phyloP scores from a whole-genome alignment of 2,329 filamentous ascomycete species.

The Fusarium acutatum region DNA sequence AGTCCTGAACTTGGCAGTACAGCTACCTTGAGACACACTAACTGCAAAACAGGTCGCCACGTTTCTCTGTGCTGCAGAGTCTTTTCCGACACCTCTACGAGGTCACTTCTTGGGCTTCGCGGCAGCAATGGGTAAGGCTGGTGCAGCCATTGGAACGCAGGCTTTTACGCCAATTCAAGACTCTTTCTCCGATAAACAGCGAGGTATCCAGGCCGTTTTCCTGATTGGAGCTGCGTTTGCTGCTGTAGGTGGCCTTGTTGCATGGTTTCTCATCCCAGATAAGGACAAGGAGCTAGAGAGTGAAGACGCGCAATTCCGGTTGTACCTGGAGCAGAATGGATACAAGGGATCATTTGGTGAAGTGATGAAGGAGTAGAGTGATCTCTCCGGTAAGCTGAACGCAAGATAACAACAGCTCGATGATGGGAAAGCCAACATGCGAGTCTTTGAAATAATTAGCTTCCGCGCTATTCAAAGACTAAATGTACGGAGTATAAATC shows the following conservation, averaged over 20 bases:
- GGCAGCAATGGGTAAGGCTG: background rate
- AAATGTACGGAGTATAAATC: rapidly evolving
- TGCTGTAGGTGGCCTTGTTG: background rate
- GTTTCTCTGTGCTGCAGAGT: background rate
- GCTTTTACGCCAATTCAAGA: background rate
- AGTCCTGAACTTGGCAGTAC: rapidly evolving
- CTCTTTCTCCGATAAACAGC: background rate
- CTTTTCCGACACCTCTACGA: background rate
- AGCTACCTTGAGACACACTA: background rate
- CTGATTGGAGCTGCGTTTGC: background rate
- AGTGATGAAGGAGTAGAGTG: background rate
- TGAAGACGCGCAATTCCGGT: background rate
- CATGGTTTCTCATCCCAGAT: background rate
- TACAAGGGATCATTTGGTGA: background rate
- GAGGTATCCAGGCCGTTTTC: background rate
- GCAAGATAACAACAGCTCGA: background rate
- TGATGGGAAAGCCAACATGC: background rate
- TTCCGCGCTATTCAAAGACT: background rate
- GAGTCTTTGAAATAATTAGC: background rate
- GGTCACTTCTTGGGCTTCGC: background rate
- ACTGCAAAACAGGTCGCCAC: background rate
- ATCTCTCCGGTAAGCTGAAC: background rate
- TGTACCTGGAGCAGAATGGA: background rate
- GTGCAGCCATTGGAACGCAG: background rate
- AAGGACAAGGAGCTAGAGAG: background rate